A percentile compares a stretch with the other conserved stretches of the same genome.
These are phyloP conservation scores for Penicillium roqueforti DNA, from an alignment of 495 filamentous ascomycete genomes.

Conservation along the genomic window DNA sequence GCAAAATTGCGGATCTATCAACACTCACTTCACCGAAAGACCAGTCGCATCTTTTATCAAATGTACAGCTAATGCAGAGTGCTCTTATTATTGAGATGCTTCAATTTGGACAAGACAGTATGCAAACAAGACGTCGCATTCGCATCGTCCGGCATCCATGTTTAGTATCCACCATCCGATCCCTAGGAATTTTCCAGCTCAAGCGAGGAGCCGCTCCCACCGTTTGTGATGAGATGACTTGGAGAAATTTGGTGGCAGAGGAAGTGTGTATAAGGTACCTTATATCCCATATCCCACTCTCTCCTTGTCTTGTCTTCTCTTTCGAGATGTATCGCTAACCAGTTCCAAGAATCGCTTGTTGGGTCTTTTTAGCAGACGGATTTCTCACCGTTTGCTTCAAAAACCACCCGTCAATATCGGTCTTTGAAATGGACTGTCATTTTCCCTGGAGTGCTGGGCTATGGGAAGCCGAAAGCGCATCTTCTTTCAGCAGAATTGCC, in stretches of 20 bases:
- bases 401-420: slow-evolving; percentile 32
- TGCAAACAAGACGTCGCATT: slow-evolving; percentile 34
- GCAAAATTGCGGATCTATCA: slow-evolving; percentile 24
- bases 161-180: slow-evolving; percentile 34
- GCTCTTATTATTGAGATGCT: slow-evolving; percentile 41
- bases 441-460: slow-evolving; percentile 36
- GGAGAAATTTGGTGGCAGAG: slow-evolving; percentile 29
- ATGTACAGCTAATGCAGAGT: slow-evolving; percentile 32
- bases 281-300: background rate
- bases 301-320: background rate
- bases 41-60: slow-evolving; percentile 10
- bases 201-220: slow-evolving; percentile 20
- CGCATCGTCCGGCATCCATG: slow-evolving; percentile 38
- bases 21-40: slow-evolving; percentile 10
- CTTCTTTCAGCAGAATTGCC: slow-evolving; percentile 26
- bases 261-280: slow-evolving; percentile 34
- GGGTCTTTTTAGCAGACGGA: slow-evolving; percentile 38
- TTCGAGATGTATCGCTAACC: background rate
- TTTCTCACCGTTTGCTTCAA: slow-evolving; percentile 41
- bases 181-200: slow-evolving; percentile 29
- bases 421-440: slow-evolving; percentile 37
- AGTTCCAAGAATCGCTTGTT: slow-evolving; percentile 28
- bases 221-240: slow-evolving; percentile 22
- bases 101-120: slow-evolving; percentile 34
- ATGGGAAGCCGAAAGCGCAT: slow-evolving; percentile 35